A percentile compares a stretch with the other conserved stretches of the same genome.
These are phyloP conservation scores for Excoecaria cochinchinensis DNA, from an alignment of 345 rosid genomes.

Conservation along the genomic window DNA sequence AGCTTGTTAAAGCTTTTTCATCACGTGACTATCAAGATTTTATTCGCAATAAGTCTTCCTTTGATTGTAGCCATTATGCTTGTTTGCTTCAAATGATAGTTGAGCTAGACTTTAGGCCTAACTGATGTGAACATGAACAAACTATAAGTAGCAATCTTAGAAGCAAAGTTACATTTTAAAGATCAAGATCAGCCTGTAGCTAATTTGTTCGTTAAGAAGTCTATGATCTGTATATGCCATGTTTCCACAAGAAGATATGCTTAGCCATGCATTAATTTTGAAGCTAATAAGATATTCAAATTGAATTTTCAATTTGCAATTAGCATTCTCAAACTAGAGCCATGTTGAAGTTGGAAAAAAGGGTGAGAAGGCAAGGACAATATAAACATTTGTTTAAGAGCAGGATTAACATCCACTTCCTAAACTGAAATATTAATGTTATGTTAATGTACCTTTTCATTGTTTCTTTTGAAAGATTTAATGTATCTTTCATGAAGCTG, in stretches of 20 bases:
- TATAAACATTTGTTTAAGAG: neutral
- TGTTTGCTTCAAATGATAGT: constrained; percentile 11
- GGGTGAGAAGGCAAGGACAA: neutral
- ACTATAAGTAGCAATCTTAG: constrained; percentile 4
- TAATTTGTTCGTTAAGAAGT: constrained; percentile 2
- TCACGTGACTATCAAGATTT: neutral
- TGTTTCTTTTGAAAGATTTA: too few species aligned
- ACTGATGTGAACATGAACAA: neutral
- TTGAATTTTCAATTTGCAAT: neutral
- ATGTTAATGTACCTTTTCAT: too few species aligned
- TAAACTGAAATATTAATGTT: neutral
- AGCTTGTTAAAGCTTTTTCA: neutral
- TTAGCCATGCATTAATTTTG: neutral
- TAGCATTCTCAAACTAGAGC: neutral
- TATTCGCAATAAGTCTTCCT: neutral
- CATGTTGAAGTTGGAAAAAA: neutral
- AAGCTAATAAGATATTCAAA: neutral
- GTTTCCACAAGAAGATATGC: neutral
- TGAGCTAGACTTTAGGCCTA: constrained; percentile 10
- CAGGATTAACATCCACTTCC: neutral
- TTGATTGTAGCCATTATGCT: neutral
- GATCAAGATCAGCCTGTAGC: neutral
- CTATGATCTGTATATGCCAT: neutral
- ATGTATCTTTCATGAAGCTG: neutral
- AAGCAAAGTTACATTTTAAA: constrained; percentile 3